phyloP scores from a whole-genome alignment of 2,329 filamentous ascomycete species.

The Phaeosphaeria sp. region DNA sequence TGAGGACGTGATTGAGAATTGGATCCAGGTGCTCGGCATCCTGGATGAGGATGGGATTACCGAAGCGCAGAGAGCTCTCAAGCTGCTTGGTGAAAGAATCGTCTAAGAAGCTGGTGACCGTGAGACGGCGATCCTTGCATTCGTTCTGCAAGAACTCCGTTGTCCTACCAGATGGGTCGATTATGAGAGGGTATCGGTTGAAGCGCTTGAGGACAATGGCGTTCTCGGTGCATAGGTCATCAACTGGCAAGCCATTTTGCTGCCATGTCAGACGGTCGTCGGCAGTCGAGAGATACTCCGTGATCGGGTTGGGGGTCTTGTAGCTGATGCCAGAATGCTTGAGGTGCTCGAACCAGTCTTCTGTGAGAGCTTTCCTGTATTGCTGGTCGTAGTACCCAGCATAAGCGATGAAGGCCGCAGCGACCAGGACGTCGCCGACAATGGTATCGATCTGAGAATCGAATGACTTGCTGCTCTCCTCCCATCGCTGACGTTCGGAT shows the following conservation, averaged over 20 bases:
- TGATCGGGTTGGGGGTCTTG: conserved; percentile 92
- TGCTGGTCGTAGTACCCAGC: conserved; percentile 97
- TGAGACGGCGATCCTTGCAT: conserved; percentile 90
- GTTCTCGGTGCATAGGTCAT: conserved; percentile 98
- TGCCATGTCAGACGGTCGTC: conserved; percentile 97
- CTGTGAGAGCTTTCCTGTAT: conserved; percentile 96
- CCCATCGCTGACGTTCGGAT: conserved; percentile 92
- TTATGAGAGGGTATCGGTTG: conserved; percentile 97
- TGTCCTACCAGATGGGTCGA: conserved; percentile 93
- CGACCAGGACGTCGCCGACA: conserved; percentile 92
- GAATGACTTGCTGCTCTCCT: conserved; percentile 96
- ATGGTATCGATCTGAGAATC: conserved; percentile 97
- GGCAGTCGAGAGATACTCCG: conserved; percentile 94
- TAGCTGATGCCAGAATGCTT: conserved; percentile 90
- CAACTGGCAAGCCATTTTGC: conserved; percentile 88
- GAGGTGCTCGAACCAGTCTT: conserved; percentile 95
- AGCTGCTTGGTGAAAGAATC: conserved; percentile 98
- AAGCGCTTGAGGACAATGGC: conserved; percentile 97
- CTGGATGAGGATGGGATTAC: conserved; percentile 97
- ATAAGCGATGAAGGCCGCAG: conserved; percentile 97
- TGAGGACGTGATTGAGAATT: conserved; percentile 96
- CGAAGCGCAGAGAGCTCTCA: conserved; percentile 95
- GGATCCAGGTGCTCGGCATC: conserved; percentile 97
- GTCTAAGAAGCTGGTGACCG: conserved; percentile 96
- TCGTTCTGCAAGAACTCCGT: conserved; percentile 96